Evolutionary conservation across 495 filamentous ascomycete genomes (phyloP).

Genomic region (Neurospora sp.): DNA sequence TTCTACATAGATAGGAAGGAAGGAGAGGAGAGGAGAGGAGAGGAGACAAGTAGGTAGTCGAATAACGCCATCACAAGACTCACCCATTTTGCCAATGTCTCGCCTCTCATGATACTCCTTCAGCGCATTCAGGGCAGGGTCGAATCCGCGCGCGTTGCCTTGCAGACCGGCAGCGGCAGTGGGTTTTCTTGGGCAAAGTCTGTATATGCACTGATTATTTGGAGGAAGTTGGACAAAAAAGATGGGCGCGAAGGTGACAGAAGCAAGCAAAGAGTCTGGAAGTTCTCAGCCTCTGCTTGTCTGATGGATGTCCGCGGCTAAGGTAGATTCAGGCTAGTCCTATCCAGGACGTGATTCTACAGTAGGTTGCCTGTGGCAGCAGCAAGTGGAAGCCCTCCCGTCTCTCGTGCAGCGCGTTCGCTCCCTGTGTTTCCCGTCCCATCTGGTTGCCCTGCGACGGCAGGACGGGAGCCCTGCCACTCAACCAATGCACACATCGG

Average conservation of each 20-base stretch:
- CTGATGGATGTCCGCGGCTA: background rate
- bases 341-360: background rate
- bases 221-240: background rate
- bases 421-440: background rate
- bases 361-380: background rate
- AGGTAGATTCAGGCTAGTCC: background rate
- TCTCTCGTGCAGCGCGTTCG: background rate
- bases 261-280: background rate
- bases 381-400: background rate
- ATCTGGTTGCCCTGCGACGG: background rate
- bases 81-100: conserved; percentile 24
- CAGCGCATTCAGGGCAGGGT: background rate
- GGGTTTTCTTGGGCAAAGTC: background rate
- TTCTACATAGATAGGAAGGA: background rate
- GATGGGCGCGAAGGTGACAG: background rate
- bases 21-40: background rate
- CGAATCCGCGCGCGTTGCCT: background rate
- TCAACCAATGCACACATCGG: background rate
- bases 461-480: background rate
- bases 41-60: background rate
- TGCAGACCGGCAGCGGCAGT: background rate
- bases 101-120: conserved; percentile 19
- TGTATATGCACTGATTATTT: background rate
- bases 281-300: background rate
- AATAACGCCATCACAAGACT: conserved; percentile 7